Base-by-base conservation (phyloP, 2,329 filamentous ascomycete species). In the Pseudogymnoascus sp. region DNA sequence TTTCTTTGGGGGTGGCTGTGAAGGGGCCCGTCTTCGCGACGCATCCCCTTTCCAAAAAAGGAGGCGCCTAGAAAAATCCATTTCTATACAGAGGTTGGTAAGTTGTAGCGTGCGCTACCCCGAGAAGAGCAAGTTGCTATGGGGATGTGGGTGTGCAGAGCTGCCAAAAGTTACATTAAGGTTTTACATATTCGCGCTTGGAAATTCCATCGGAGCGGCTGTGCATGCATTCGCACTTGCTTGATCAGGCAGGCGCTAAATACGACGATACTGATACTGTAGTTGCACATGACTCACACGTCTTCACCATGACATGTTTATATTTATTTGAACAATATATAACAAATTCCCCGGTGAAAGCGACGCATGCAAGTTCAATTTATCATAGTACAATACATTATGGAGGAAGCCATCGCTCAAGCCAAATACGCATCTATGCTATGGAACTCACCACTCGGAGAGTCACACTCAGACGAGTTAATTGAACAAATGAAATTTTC, bases 391-490 rank as follows among this genome's bases (percentile, higher is more conserved):
- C 11, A 47, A n/a, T n/a, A 11, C n/a, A 50, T 4, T 4, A 33
- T 33, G 47, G 28, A 53, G 47, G 47, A 33, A 33, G 15, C 28
- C 9, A 33, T 53, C 14, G 18, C n/a, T 12, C 18, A 33, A 12
- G 25, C 47, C 12, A 53, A 53, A 53, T 53, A 53, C 6, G 47
- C 47, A 33, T 33, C 47, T 33, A 53, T 53, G 47, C n/a, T 33
- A 53, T 53, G 47, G 47, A 53, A 53, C n/a, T 53, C 47, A 18
- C 47, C 47, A 30, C 47, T 53, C 18, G 47, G 47, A 12, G 47
- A 33, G 47, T n/a, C 25, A 18, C 47, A 53, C 28, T 30, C 47
- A 8, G 15, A 53, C 28, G 47, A 53, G 28, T 18, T 53, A 33
- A 25, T 53, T 9, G 47, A 53, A 53, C 47, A 12, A 30, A 53